phyloP scores from a whole-genome alignment of 2,329 filamentous ascomycete species.

The Chrysosporium keratinophilum region DNA sequence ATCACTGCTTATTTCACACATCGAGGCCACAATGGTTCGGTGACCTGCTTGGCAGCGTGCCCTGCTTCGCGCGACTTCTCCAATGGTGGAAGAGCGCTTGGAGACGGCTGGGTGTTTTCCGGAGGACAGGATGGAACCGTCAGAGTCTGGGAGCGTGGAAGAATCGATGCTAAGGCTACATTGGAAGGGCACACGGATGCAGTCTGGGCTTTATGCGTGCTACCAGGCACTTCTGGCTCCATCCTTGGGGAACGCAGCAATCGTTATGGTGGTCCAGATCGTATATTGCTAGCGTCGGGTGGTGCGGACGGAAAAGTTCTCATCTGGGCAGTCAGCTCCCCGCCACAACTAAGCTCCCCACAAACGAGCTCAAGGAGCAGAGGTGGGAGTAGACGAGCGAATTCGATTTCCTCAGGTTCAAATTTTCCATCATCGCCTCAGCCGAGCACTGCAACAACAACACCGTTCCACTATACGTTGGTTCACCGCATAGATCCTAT shows the following conservation, averaged over 20 bases:
- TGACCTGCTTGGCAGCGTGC: slow-evolving; percentile 78
- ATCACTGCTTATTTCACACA: slow-evolving; percentile 92
- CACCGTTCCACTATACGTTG: slow-evolving; percentile 77
- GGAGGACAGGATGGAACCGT: slow-evolving; percentile 90
- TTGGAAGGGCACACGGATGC: slow-evolving; percentile 91
- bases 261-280: slow-evolving; percentile 68
- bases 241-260: slow-evolving; percentile 65
- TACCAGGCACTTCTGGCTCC: slow-evolving; percentile 69
- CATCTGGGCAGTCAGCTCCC: slow-evolving; percentile 87
- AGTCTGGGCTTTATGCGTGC: slow-evolving; percentile 88
- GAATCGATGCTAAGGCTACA: slow-evolving; percentile 90
- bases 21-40: slow-evolving; percentile 80
- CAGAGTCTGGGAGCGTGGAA: slow-evolving; percentile 86
- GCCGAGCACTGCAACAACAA: slow-evolving; percentile 72
- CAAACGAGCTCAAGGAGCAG: slow-evolving; percentile 61
- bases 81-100: slow-evolving; percentile 73
- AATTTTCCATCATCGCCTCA: slow-evolving; percentile 86
- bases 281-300: slow-evolving; percentile 82
- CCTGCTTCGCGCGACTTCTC: slow-evolving; percentile 80
- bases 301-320: slow-evolving; percentile 84
- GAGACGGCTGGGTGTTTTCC: slow-evolving; percentile 97
- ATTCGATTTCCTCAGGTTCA: slow-evolving; percentile 89
- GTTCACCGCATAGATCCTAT: slow-evolving; percentile 72
- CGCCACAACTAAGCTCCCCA: slow-evolving; percentile 73
- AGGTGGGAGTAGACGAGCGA: slow-evolving; percentile 69